Conservation (phyloP, 208 protist species). For the Crithidia thermophila region DNA sequence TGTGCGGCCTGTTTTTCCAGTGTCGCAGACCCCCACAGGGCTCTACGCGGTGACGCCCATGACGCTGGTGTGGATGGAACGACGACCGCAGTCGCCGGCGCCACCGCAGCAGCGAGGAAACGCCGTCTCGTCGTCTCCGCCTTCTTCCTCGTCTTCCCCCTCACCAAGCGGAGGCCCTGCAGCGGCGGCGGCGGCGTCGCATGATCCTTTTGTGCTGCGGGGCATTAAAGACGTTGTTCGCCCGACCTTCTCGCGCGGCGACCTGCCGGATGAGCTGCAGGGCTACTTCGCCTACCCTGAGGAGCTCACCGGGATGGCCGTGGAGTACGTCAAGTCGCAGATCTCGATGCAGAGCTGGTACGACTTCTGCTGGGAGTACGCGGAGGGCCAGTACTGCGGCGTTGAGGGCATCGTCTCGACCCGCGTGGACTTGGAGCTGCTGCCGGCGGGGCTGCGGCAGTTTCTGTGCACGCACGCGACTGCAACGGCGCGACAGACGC, state of each 20-base stretch:
- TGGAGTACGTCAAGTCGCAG: constrained; percentile 59
- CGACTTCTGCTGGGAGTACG: constrained; percentile 88
- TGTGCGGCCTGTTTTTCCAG: constrained; percentile 61
- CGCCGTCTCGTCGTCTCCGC: no score
- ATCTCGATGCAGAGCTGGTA: constrained; percentile 74
- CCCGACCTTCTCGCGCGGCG: constrained; percentile 74
- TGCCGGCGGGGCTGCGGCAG: constrained; percentile 61
- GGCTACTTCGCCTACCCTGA: constrained; percentile 84
- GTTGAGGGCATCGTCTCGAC: constrained; percentile 73
- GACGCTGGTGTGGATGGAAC: constrained; percentile 75
- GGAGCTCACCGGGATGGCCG: constrained; percentile 64
- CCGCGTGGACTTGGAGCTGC: constrained; percentile 55
- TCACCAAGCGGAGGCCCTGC: background rate
- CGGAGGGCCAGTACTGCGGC: constrained; percentile 58
- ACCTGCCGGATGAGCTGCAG: constrained; percentile 75
- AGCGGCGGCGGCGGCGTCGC: background rate
- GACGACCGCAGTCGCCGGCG: background rate
- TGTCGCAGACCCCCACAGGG: constrained; percentile 41
- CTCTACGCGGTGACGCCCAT: constrained; percentile 73
- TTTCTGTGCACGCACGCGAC: constrained; percentile 59
- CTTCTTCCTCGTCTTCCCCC: background rate
- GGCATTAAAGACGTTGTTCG: constrained; percentile 75
- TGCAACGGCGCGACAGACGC: constrained; percentile 36
- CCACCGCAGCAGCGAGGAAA: background rate
- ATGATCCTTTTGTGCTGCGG: constrained; percentile 44